Conservation (phyloP, 345 rosid species). For the Hibiscus mutabilis region DNA sequence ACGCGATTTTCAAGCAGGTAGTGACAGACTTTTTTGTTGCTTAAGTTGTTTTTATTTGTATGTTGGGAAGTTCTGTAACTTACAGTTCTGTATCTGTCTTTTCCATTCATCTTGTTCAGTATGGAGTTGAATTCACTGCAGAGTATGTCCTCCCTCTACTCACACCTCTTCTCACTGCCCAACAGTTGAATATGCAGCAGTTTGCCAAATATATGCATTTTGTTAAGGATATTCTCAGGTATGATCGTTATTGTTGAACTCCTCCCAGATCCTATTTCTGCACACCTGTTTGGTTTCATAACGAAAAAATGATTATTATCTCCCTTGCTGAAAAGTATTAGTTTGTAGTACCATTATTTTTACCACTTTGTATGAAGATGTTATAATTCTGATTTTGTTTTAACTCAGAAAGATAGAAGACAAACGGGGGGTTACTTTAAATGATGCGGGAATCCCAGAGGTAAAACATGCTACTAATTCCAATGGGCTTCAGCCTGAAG, state of each 20-base stretch:
- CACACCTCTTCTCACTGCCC: constrained; percentile 83
- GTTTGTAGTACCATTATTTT: no score
- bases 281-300: neutral
- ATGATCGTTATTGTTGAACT: neutral
- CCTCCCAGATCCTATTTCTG: neutral
- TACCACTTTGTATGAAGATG: neutral
- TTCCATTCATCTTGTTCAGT: constrained; percentile 37
- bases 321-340: neutral
- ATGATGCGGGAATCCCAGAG: constrained; percentile 54
- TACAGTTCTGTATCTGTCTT: constrained; percentile 1
- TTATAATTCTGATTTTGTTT: constrained; percentile 6
- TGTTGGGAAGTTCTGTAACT: constrained; percentile 1
- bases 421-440: constrained; percentile 67
- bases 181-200: constrained; percentile 84
- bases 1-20: constrained; percentile 85
- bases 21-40: constrained; percentile 1
- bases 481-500: constrained; percentile 47
- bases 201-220: constrained; percentile 93
- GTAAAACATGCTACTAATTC: constrained; percentile 31
- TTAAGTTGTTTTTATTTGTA: neutral
- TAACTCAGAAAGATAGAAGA: constrained; percentile 74
- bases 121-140: constrained; percentile 79
- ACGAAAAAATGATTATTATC: neutral
- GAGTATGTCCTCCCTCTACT: constrained; percentile 88
- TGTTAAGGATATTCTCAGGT: constrained; percentile 90